Evolutionary conservation across 2,329 filamentous ascomycete species (phyloP), one percentile per base, ranked within the genome.

Genomic region (Fusarium bactridioides): DNA sequence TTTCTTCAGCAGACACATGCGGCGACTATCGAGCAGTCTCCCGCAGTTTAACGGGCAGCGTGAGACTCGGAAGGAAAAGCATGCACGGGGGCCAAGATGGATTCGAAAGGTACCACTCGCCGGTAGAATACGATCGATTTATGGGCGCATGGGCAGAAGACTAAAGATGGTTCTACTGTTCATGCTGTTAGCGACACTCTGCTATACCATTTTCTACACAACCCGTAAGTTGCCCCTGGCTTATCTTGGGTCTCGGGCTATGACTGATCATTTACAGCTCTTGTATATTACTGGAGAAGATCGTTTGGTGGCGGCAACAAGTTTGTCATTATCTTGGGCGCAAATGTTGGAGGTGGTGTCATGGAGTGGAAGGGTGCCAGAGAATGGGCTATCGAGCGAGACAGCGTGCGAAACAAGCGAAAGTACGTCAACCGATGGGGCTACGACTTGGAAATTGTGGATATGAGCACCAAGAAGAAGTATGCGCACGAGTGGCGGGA

Each of bases 401-500:
- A 98, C 84, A 98, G 95, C 79, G 90, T 98, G 61, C 91, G 92
- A 80, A 99, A 99, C 84, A 99, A 99, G 86, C 92, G 92, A 80
- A 93, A 92, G 78, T 99, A 99, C 79, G 92, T 91, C 5, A 87
- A 89, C 38, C 88, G 88, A 80, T 98, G 96, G 95, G 96, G 96
- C 19, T 98, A 99, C 81, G 93, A 98, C 70, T 85, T 99, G 65
- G 96, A 99, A 81, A 92, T 98, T 79, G 94, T 97, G 74, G 97
- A 99, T 81, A 97, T 99, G 95, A 95, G 94, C 84, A 97, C 95
- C 60, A 97, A 98, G 88, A 98, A 98, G 84, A 91, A 95, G 74
- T 99, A 99, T 80, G 95, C 96, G 33, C 96, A 99, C 83, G 96
- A 99, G 83, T 99, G 96, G 96, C 90, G 96, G 78, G 96, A 99